Evolutionary conservation across 1,284 basidiomycete species (phyloP).

Genomic region (Blastosporella zonata): DNA sequence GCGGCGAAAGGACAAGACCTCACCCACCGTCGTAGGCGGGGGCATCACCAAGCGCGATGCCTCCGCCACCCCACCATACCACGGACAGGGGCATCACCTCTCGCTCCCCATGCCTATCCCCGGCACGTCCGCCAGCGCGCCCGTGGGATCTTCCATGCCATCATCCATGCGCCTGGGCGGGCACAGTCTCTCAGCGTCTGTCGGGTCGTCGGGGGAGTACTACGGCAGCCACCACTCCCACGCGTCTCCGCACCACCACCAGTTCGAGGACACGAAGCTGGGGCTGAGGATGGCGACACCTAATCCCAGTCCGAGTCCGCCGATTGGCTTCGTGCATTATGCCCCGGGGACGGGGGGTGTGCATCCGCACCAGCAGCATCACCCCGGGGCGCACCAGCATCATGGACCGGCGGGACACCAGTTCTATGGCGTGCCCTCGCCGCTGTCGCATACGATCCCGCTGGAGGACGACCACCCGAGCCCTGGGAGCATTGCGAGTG

Average conservation of each 20-base stretch:
- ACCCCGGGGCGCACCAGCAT: slow-evolving; percentile 21
- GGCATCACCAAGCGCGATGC: slow-evolving; percentile 36
- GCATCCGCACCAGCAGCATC: slow-evolving; percentile 18
- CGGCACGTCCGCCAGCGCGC: slow-evolving; percentile 33
- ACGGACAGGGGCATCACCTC: slow-evolving; percentile 33
- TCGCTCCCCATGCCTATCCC: slow-evolving; percentile 19
- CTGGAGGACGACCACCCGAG: slow-evolving; percentile 22
- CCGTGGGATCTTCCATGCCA: slow-evolving; percentile 27
- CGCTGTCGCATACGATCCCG: slow-evolving; percentile 39
- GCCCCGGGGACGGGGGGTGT: slow-evolving; percentile 27
- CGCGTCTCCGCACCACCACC: no score
- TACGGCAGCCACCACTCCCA: slow-evolving; percentile 44
- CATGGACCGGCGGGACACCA: slow-evolving; percentile 16
- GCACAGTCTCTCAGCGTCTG: slow-evolving; percentile 50
- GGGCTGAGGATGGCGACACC: slow-evolving; percentile 29
- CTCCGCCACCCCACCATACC: slow-evolving; percentile 40
- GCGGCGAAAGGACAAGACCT: slow-evolving; percentile 41
- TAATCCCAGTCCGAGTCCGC: slow-evolving; percentile 51
- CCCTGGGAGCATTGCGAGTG: slow-evolving; percentile 4
- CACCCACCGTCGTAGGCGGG: slow-evolving; percentile 14
- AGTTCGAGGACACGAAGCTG: slow-evolving; percentile 26
- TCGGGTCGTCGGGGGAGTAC: slow-evolving; percentile 55
- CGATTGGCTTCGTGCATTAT: slow-evolving; percentile 54
- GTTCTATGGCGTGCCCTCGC: slow-evolving; percentile 44
- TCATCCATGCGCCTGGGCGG: slow-evolving; percentile 40